These are phyloP conservation scores for Aspergillus candidus DNA, from an alignment of 2,329 filamentous ascomycete genomes.

Conservation along the genomic window DNA sequence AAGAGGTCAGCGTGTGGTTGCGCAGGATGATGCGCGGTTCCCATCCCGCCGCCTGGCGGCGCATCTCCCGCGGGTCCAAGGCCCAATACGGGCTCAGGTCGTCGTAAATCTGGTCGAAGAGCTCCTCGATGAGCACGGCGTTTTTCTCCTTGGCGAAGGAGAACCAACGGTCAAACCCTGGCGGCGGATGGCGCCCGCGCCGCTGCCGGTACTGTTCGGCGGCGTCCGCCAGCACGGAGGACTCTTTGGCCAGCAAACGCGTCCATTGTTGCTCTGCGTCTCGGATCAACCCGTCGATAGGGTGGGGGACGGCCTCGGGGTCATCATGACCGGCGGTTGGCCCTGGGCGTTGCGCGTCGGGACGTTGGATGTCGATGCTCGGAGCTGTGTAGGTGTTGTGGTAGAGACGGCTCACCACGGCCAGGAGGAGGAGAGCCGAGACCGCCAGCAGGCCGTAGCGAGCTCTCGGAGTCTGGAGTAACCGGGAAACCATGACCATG, in stretches of 20 bases:
- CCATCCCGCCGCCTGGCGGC: conserved; percentile 35
- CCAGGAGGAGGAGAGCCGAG: too few relatives aligned
- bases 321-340: too few relatives aligned
- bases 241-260: conserved; percentile 23
- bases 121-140: conserved; percentile 44
- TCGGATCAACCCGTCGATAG: conserved; percentile 15
- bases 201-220: conserved; percentile 39
- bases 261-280: conserved; percentile 12
- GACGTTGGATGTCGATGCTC: too few relatives aligned
- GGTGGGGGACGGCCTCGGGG: conserved; percentile 4
- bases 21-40: conserved; percentile 36
- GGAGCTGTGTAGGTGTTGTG: too few relatives aligned
- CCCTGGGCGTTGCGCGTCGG: too few relatives aligned
- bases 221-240: conserved; percentile 31
- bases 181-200: conserved; percentile 46
- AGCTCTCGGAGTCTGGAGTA: too few relatives aligned
- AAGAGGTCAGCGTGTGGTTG: conserved; percentile 31
- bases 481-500: not conserved
- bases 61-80: conserved; percentile 36
- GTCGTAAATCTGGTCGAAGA: conserved; percentile 48
- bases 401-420: too few relatives aligned
- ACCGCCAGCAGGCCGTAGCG: too few relatives aligned
- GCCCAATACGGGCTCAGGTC: conserved; percentile 48
- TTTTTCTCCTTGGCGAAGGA: conserved; percentile 38
- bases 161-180: conserved; percentile 46